phyloP scores from a whole-genome alignment of 2,329 filamentous ascomycete species.

The Penicillium sp. region DNA sequence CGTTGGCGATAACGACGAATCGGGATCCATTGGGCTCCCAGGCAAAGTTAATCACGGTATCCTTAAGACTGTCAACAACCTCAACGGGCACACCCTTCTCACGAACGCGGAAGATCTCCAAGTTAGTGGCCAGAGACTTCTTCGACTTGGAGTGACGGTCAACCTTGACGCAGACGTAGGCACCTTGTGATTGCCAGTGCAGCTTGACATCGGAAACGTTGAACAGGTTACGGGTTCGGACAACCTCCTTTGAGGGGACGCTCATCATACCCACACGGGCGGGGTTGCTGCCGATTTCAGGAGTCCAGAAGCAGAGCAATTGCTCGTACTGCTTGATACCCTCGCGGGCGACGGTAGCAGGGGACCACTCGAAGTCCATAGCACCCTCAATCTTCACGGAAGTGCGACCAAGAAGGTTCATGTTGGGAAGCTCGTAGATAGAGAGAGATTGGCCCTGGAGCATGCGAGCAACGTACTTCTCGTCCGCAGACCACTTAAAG shows the following conservation, averaged over 20 bases:
- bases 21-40: slow-evolving; percentile 98
- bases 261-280: slow-evolving; percentile 97
- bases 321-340: slow-evolving; percentile 91
- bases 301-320: slow-evolving; percentile 97
- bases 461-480: slow-evolving; percentile 93
- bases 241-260: slow-evolving; percentile 88
- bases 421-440: slow-evolving; percentile 82
- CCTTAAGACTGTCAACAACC: slow-evolving; percentile 95
- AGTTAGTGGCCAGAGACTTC: slow-evolving; percentile 93
- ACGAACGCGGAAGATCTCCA: slow-evolving; percentile 95
- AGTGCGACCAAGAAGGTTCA: slow-evolving; percentile 86
- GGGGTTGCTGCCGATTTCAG: slow-evolving; percentile 95
- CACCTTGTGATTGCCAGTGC: slow-evolving; percentile 94
- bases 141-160: slow-evolving; percentile 98
- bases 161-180: slow-evolving; percentile 97
- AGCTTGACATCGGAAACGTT: slow-evolving; percentile 97
- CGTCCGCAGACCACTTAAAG: slow-evolving; percentile 98
- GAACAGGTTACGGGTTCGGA: slow-evolving; percentile 94
- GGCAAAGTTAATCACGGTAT: slow-evolving; percentile 98
- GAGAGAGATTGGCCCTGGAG: slow-evolving; percentile 85
- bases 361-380: slow-evolving; percentile 97
- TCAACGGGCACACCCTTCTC: slow-evolving; percentile 99
- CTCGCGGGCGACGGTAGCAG: slow-evolving; percentile 75
- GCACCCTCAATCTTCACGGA: slow-evolving; percentile 95
- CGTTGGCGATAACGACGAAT: slow-evolving; percentile 94